A percentile compares a stretch with the other conserved stretches of the same genome.
Evolutionary conservation across 2,329 filamentous ascomycete species (phyloP).

Genomic region (Hypoxylon sp.): DNA sequence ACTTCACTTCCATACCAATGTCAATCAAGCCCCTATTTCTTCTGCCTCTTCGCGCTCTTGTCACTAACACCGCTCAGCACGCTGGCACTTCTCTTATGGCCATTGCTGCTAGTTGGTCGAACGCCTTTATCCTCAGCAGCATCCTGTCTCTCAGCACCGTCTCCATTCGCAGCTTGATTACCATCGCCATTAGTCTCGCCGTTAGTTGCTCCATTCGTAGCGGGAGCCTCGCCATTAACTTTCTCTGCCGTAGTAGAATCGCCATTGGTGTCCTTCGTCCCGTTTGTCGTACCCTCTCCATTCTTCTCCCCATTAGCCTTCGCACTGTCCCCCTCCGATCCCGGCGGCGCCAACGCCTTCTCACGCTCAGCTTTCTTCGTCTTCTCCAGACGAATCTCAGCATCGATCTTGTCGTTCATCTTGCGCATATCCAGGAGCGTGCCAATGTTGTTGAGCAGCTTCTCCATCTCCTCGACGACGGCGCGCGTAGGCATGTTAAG

Average conservation of each 20-base stretch:
- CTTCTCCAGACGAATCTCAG: slow-evolving; percentile 74
- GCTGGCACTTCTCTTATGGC: slow-evolving; percentile 85
- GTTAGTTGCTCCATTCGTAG: slow-evolving; percentile 24
- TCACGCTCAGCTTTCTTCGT: slow-evolving; percentile 69
- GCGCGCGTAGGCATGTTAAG: slow-evolving; percentile 81
- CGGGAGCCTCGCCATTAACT: slow-evolving; percentile 28
- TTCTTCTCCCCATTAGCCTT: slow-evolving; percentile 34
- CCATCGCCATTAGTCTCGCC: slow-evolving; percentile 17
- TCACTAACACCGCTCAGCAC: slow-evolving; percentile 80
- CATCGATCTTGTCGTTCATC: slow-evolving; percentile 80
- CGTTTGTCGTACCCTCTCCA: slow-evolving; percentile 1
- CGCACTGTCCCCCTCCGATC: slow-evolving; percentile 29
- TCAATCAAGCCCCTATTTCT: slow-evolving; percentile 61
- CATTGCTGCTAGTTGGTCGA: slow-evolving; percentile 59
- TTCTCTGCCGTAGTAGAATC: slow-evolving; percentile 22
- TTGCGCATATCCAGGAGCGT: slow-evolving; percentile 81
- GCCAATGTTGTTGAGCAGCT: slow-evolving; percentile 76
- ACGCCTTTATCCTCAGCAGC: slow-evolving; percentile 54
- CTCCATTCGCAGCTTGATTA: slow-evolving; percentile 10
- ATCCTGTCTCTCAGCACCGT: slow-evolving; percentile 44
- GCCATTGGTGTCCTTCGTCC: slow-evolving; percentile 14
- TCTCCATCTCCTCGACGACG: slow-evolving; percentile 80
- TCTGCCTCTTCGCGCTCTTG: slow-evolving; percentile 70
- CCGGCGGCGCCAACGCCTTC: slow-evolving; percentile 54
- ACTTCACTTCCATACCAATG: neutral